Percentiles rank a stretch among this genome's conserved stretches.
Evolutionary conservation across 2,329 filamentous ascomycete species (phyloP).

Genomic region (Sclerotinia subarctica): DNA sequence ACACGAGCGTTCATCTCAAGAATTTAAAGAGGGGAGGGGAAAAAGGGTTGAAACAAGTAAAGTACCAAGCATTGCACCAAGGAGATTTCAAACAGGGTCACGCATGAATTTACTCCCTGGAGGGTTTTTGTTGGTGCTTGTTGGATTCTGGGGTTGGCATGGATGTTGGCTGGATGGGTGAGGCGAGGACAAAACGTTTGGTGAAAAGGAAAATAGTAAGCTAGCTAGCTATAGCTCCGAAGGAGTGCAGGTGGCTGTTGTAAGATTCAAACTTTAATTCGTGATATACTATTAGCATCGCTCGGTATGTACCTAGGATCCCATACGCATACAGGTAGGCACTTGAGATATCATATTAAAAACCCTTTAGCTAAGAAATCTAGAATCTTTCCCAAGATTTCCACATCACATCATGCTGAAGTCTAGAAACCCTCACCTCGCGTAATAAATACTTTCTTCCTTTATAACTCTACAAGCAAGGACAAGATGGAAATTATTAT

Average conservation of each 20-base stretch:
- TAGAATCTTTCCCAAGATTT: no score
- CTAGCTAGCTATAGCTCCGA: no score
- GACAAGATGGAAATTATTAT: no score
- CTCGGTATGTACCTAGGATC: no score
- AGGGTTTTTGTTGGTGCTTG: background rate
- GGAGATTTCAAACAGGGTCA: background rate
- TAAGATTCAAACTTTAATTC: no score
- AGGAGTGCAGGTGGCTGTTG: no score
- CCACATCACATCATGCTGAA: no score
- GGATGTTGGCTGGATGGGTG: background rate
- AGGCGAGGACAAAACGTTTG: background rate
- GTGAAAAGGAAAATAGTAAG: no score
- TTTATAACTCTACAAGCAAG: background rate
- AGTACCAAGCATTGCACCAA: background rate
- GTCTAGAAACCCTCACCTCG: no score
- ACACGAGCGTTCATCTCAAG: conserved; percentile 5
- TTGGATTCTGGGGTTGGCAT: conserved; percentile 11
- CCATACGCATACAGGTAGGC: no score
- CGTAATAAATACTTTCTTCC: background rate
- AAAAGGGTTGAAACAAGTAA: background rate
- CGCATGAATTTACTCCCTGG: background rate
- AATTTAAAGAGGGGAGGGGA: background rate
- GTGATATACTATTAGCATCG: no score
- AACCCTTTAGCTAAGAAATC: background rate
- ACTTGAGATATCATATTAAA: background rate